Base-by-base conservation (phyloP, 2,329 filamentous ascomycete species). In the Trichothecium roseum region DNA sequence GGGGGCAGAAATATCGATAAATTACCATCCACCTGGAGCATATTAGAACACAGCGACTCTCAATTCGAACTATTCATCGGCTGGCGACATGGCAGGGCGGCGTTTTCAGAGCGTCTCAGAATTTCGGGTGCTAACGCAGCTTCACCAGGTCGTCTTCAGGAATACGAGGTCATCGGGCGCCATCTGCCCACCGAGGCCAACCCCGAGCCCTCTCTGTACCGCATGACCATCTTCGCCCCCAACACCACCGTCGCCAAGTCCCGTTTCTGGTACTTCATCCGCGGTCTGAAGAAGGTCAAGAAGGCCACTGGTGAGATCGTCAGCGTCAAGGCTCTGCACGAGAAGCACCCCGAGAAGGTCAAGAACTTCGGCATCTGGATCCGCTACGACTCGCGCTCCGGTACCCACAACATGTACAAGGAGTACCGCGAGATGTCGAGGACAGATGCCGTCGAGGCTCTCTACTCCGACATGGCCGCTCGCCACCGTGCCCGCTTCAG, bases 401-500 rank as follows among this genome's bases (percentile, higher is more conserved):
- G 91, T 58, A 98, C 91, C 59, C 91, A 98, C 87, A 98, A 98
- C 84, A 98, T 98, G 91, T 98, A 98, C 86, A 96, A 96, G 82
- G 91, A 98, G 82, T 96, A 95, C 84, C 85, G 91, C 65, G 91
- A 96, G 78, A 84, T 96, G 78, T 89, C 84, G 64, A 79, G 91
- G 69, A 84, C 82, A 60, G 89, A 91, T 53, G 91, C 91, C 51
- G 89, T 96, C 59, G 84, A 96, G 72, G 72, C 89, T 53, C 80
- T 98, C 63, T 98, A 98, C 83, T 84, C 91, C 71, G 91, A 98
- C 75, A 96, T 98, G 91, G 87, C 91, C 55, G 89, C 93, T 67
- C 86, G 91, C 66, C 91, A 98, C 81, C 87, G 59, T 53, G 82
- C 91, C 61, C 85, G 91, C 60, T 98, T 98, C 78, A 81, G 91